A percentile compares a stretch with the other conserved stretches of the same genome.
Evolutionary conservation across 1,139 yeast genomes (phyloP).

Genomic region (Scheffersomyces illinoinensis): DNA sequence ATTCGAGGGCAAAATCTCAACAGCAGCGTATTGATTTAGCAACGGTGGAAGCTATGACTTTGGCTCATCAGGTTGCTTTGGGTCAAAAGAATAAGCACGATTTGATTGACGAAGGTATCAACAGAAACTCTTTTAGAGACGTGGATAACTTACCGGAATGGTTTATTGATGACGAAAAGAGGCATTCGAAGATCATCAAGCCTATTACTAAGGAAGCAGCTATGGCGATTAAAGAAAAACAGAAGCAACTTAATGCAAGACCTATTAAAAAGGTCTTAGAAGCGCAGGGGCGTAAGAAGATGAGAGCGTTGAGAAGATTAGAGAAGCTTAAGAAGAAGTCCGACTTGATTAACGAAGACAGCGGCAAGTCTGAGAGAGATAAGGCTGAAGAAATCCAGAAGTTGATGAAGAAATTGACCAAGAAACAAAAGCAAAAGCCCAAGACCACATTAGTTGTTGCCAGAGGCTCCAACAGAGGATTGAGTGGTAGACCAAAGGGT

Average conservation of each 20-base stretch:
- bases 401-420: constrained; percentile 78
- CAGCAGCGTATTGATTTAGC: constrained; percentile 75
- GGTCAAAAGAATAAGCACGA: constrained; percentile 86
- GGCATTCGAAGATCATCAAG: constrained; percentile 79
- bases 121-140: constrained; percentile 89
- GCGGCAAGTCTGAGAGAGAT: constrained; percentile 84
- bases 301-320: constrained; percentile 85
- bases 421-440: constrained; percentile 75
- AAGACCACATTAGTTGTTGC: constrained; percentile 90
- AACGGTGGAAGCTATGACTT: constrained; percentile 95
- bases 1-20: constrained; percentile 44
- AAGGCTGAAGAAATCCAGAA: constrained; percentile 91
- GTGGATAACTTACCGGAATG: constrained; percentile 89
- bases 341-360: constrained; percentile 86
- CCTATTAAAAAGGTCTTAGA: constrained; percentile 97
- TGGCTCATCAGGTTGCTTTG: constrained; percentile 92
- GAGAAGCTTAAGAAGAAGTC: constrained; percentile 94
- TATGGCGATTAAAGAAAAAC: constrained; percentile 83
- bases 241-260: constrained; percentile 89
- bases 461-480: constrained; percentile 79
- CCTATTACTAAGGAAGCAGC: constrained; percentile 98
- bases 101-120: constrained; percentile 85
- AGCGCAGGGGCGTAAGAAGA: constrained; percentile 95
- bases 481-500: constrained; percentile 96
- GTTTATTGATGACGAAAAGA: constrained; percentile 91